phyloP scores from a whole-genome alignment of 352 stramenopile species.

The Pythium brassicae region DNA sequence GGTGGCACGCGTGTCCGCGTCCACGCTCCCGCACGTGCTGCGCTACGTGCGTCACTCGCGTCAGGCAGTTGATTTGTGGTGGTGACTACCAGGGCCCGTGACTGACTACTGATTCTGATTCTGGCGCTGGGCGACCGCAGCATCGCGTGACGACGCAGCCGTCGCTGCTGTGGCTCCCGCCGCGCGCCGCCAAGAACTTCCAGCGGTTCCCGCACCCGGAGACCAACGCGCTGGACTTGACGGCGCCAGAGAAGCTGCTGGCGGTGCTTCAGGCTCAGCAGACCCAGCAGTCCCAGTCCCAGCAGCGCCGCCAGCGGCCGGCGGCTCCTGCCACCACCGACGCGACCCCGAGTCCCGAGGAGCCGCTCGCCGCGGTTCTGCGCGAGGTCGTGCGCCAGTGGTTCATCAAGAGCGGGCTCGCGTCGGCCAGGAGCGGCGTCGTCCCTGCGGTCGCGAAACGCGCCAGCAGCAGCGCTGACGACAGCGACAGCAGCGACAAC shows the following conservation, averaged over 20 bases:
- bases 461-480: conserved; percentile 1
- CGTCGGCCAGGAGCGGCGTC: not conserved
- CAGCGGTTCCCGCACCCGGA: conserved; percentile 51
- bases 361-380: conserved; percentile 15
- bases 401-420: conserved; percentile 7
- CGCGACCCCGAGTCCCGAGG: not conserved
- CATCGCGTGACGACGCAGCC: conserved; percentile 40
- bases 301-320: not conserved
- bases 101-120: no score
- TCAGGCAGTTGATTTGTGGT: no score
- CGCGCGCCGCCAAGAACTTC: conserved; percentile 33
- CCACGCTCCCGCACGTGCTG: no score
- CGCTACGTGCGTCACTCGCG: no score
- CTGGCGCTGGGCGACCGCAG: conserved; percentile 11
- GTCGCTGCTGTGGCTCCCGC: conserved; percentile 52
- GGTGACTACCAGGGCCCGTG: no score
- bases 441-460: not conserved
- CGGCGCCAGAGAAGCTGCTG: conserved; percentile 9
- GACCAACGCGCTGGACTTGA: conserved; percentile 59
- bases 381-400: conserved; percentile 30
- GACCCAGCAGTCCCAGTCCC: not conserved
- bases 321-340: no score
- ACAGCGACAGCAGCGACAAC: conserved; percentile 3
- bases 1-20: no score
- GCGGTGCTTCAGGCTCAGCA: not conserved